These are phyloP conservation scores for Diaporthe citrichinensis DNA, from an alignment of 2,329 filamentous ascomycete genomes.

Conservation along the genomic window DNA sequence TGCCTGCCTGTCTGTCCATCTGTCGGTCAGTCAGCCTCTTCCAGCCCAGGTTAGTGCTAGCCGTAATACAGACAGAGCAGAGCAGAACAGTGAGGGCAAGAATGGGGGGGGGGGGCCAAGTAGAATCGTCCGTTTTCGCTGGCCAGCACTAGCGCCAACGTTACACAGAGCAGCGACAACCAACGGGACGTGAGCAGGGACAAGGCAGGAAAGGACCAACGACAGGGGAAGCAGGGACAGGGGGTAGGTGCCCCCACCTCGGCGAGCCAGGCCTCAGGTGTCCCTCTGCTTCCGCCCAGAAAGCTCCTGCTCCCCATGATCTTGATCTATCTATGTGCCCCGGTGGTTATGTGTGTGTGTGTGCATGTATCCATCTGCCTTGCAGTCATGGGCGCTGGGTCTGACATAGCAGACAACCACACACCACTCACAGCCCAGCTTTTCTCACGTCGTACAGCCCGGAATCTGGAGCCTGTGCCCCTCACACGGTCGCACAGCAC, in stretches of 20 bases:
- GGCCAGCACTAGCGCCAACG: slow-evolving; percentile 30
- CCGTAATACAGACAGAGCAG: neutral
- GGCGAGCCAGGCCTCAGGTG: neutral
- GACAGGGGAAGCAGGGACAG: neutral
- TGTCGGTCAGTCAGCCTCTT: neutral
- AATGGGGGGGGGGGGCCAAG: neutral
- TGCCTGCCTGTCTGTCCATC: no score
- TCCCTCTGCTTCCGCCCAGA: neutral
- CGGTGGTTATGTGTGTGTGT: neutral
- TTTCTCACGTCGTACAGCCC: slow-evolving; percentile 36
- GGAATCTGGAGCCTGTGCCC: slow-evolving; percentile 37
- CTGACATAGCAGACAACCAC: slow-evolving; percentile 6
- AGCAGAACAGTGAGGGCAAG: neutral
- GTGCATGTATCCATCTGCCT: slow-evolving; percentile 19
- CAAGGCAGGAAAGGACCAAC: neutral
- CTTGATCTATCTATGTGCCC: slow-evolving; percentile 8
- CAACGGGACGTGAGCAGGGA: slow-evolving; percentile 4
- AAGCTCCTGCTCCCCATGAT: neutral
- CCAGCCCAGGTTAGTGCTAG: neutral
- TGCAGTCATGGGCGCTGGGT: slow-evolving; percentile 17
- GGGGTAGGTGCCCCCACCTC: neutral
- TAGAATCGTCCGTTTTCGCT: slow-evolving; percentile 6
- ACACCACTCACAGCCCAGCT: neutral
- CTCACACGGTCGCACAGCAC: slow-evolving; percentile 19
- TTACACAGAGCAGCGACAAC: slow-evolving; percentile 25